Evolutionary conservation across 2,329 filamentous ascomycete genomes (phyloP), one percentile per base, ranked within the genome.

Genomic region (Bipolaris sorokiniana): DNA sequence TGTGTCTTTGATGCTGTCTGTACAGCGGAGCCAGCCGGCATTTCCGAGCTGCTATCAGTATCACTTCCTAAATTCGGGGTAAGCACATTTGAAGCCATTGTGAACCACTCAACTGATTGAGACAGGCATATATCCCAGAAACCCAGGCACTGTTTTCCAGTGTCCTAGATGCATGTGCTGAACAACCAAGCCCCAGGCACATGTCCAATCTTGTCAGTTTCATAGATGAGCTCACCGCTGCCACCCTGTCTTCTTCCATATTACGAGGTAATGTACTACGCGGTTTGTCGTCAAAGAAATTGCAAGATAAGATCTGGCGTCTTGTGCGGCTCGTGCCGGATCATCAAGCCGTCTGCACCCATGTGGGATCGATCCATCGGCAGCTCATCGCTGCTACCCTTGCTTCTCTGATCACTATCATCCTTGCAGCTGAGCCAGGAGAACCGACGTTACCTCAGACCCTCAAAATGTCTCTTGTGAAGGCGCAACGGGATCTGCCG

Each of bases 41-140:
- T 71, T 7, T 48, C 46, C 20, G 65, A 70, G 42, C 56, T 56
- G n/a, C 57, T 75, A 2, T 52, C 61, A 11, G 46, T 55, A 5
- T 73, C 73, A 13, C 54, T 75, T 13, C 67, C 64, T 34, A 18
- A 64, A 5, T 74, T 68, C 48, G 68, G 64, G 28, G 71, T 74
- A 67, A 64, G 68, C 66, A 4, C 7, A 2, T 34, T 7, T 3
- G 15, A 15, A 6, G 16, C 11, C 28, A 15, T 11, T 37, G 37
- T 15, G n/a, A 20, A 20, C 9, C 15, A 22, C 3, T 33, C 22
- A 13, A 36, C 61, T 67, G 26, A 67, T 13, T 10, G 23, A 23
- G 1, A 16, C 33, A 74, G 70, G 51, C 61, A 6, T 63, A 66
- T 40, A 52, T 73, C 26, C 55, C 59, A 48, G 58, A 69, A 2